Evolutionary conservation across 2,329 filamentous ascomycete genomes (phyloP).

Genomic region (Scedosporium dehoogii): DNA sequence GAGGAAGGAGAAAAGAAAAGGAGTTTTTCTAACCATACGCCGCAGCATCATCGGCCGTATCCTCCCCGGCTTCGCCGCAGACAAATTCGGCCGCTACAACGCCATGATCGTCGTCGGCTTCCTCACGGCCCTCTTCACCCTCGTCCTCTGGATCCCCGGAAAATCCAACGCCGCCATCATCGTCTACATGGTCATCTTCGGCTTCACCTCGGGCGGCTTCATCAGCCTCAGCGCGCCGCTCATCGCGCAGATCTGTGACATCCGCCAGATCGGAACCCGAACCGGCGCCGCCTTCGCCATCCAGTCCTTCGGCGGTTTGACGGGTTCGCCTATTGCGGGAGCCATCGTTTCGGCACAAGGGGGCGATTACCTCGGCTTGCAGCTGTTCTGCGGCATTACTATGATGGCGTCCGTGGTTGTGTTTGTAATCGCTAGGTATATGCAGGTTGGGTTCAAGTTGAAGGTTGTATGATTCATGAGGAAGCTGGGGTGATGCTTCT

Average conservation of each 20-base stretch:
- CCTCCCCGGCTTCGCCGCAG: constrained; percentile 36
- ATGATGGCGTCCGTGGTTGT: constrained; percentile 21
- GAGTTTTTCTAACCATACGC: not conserved
- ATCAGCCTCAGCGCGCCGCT: constrained; percentile 53
- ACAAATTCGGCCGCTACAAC: constrained; percentile 35
- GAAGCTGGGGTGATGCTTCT: not conserved
- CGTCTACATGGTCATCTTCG: constrained; percentile 57
- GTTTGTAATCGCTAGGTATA: constrained; percentile 21
- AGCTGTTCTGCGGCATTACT: constrained; percentile 54
- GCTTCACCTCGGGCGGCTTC: constrained; percentile 58
- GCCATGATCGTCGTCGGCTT: constrained; percentile 41
- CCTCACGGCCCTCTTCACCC: constrained; percentile 33
- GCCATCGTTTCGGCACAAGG: constrained; percentile 42
- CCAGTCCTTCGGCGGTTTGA: constrained; percentile 53
- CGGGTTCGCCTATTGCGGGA: constrained; percentile 58
- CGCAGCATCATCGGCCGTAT: constrained; percentile 40
- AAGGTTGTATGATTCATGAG: constrained; percentile 17
- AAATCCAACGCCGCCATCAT: constrained; percentile 47
- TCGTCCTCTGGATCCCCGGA: constrained; percentile 39
- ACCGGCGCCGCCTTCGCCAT: constrained; percentile 55
- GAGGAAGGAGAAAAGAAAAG: not conserved
- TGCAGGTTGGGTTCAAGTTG: constrained; percentile 24
- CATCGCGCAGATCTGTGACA: constrained; percentile 61
- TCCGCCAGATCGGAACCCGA: constrained; percentile 59
- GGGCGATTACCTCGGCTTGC: constrained; percentile 47